A percentile compares a stretch with the other conserved stretches of the same genome.
Evolutionary conservation across 2,329 filamentous ascomycete species (phyloP).

Genomic region (Exophiala sp.): DNA sequence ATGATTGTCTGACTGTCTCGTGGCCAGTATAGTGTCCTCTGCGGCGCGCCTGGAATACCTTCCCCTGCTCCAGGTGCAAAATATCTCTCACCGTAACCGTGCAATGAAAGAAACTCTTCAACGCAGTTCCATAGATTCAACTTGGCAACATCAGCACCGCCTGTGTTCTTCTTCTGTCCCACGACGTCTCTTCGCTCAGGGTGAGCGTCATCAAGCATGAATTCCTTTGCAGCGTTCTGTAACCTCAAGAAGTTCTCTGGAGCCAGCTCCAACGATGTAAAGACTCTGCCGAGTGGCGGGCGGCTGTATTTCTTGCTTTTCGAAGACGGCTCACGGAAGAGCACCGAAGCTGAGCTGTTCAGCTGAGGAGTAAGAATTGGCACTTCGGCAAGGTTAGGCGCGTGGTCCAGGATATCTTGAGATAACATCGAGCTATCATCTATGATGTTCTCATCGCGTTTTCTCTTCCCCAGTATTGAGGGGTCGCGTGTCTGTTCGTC

Average conservation of each 20-base stretch:
- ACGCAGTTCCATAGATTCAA: conserved; percentile 56
- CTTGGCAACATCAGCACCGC: conserved; percentile 56
- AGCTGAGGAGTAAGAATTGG: conserved; percentile 37
- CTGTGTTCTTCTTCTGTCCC: conserved; percentile 51
- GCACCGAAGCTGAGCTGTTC: conserved; percentile 51
- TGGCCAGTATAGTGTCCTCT: conserved; percentile 51
- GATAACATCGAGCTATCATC: conserved; percentile 35
- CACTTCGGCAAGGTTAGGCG: conserved; percentile 25
- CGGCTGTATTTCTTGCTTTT: conserved; percentile 55
- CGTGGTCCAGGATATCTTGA: conserved; percentile 33
- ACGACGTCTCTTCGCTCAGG: conserved; percentile 57
- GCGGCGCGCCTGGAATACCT: conserved; percentile 37
- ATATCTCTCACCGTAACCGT: conserved; percentile 51
- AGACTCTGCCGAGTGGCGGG: conserved; percentile 57
- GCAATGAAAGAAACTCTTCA: conserved; percentile 50
- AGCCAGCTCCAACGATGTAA: conserved; percentile 53
- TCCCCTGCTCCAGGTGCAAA: conserved; percentile 36
- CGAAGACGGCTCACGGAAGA: conserved; percentile 49
- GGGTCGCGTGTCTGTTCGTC: conserved; percentile 32
- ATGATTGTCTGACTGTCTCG: conserved; percentile 55
- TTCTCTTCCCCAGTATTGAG: conserved; percentile 34
- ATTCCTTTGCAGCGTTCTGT: conserved; percentile 54
- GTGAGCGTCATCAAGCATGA: conserved; percentile 55
- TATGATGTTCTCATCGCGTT: conserved; percentile 38
- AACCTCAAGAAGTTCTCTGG: conserved; percentile 56